Evolutionary conservation across 192 early-diverging fungal genomes (phyloP).

Genomic region (Coemansia sp.): DNA sequence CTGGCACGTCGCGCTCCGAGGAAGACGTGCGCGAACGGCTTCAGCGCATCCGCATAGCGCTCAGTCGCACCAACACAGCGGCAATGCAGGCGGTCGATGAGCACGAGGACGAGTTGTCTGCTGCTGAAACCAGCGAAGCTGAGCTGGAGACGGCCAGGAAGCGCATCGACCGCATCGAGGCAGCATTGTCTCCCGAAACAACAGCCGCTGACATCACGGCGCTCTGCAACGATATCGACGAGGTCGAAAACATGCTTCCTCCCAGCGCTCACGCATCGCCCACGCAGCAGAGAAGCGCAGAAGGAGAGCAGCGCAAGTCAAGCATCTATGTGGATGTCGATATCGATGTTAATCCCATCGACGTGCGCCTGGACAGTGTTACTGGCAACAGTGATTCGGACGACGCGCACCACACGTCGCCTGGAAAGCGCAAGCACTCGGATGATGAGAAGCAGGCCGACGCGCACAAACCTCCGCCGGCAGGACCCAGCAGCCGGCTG

Average conservation of each 20-base stretch:
- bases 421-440: constrained; percentile 50
- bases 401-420: constrained; percentile 5
- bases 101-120: neutral
- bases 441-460: constrained; percentile 15
- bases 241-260: constrained; percentile 37
- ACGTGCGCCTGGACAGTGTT: constrained; percentile 17
- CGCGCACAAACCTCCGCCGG: neutral
- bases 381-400: neutral
- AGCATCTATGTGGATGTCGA: constrained; percentile 28
- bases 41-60: constrained; percentile 38
- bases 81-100: neutral
- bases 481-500: constrained; percentile 7
- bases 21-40: constrained; percentile 45
- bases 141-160: constrained; percentile 7
- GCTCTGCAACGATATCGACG: constrained; percentile 37
- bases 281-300: neutral
- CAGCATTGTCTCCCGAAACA: constrained; percentile 15
- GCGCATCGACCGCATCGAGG: constrained; percentile 20
- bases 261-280: constrained; percentile 17
- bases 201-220: constrained; percentile 24
- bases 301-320: neutral
- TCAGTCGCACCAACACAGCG: constrained; percentile 1
- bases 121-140: too few relatives aligned
- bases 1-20: constrained; percentile 31
- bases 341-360: constrained; percentile 35